Evolutionary conservation across 345 rosid genomes (phyloP), one percentile per base, ranked within the genome.

Genomic region (Aurinia saxatilis): DNA sequence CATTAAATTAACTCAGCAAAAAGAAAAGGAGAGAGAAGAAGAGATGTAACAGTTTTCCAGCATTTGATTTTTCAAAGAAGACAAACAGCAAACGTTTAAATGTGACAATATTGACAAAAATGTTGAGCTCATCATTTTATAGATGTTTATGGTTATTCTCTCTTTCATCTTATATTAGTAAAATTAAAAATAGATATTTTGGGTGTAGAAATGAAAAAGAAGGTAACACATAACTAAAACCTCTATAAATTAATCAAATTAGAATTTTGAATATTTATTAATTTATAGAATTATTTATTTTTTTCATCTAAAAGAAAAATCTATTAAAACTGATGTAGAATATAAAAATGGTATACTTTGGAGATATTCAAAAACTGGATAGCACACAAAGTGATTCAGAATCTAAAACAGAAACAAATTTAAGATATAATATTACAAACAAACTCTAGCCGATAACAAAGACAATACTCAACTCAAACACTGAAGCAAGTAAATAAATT

Each of bases 11-110:
- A 52, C 42, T 51, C 21, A 57, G 70, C 6, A 50, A 59, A 16
- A 72, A 51, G 29, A 65, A 72, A 56, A 59, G 37, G 55, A 67
- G 61, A 57, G 53, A 71, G 70, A 76, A 67, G 75, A 50, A 57
- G 33, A 68, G 71, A 71, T 71, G 60, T 49, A 41, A 71, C 75
- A 71, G 75, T 71, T 71, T 71, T 52, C 29, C 50, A 49, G 58
- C 49, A 58, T 71, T 50, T 71, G 66, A 71, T 57, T 50, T 64
- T 71, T 50, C 71, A 71, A 54, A 48, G 65, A 60, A 41, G 50
- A 48, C 68, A 62, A 66, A 54, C 42, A 12, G 37, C 68, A 54
- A 62, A 70, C 57, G 63, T 54, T 61, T 47, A 29, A 29, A 53
- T 17, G 38, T 61, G 58, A 53, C 31, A 67, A 45, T 62, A 55